Evolutionary conservation across 345 rosid species (phyloP), one percentile per base, ranked within the genome.

Genomic region (Mercurialis annua): DNA sequence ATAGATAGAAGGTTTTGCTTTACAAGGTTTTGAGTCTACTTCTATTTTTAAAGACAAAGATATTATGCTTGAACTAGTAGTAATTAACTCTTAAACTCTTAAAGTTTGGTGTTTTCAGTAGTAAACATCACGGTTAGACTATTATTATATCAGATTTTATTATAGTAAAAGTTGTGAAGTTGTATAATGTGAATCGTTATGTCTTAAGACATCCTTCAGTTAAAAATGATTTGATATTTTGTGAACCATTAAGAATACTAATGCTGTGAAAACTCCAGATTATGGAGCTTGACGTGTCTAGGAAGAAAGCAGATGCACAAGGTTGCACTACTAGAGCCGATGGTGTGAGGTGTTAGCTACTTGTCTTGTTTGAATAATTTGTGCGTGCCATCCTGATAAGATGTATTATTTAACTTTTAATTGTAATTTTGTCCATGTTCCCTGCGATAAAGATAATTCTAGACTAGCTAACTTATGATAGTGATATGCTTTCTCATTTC

Each of bases 221-320:
- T 34, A 2, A 61, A 44, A 68, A 57, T 67, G 33, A 48, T 62
- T 24, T 30, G 26, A 10, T 51, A 42, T 34, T 34, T 4, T 30
- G 11, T 71, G 57, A 20, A 15, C 54, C 36, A 40, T 40, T 7
- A 1, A 49, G 9, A 59, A 27, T 62, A 73, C 56, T 68, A 72
- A 57, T 40, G 42, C 2, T 64, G 31, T 62, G 66, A 53, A 42
- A 49, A 63, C 53, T 54, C 52, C 73, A 93, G 99, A 87, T 89
- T 64, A 84, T 89, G 87, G 87, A 89, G 70, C 90, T 94, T 71
- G 98, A 94, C 73, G 44, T 44, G 26, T 85, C 85, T 59, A 91
- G 81, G 83, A 83, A 80, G 85, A 78, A 75, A 72, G 99, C 93
- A 46, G 85, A 85, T 66, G 36, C 40, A 17, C 73, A 83, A 82